phyloP scores from a whole-genome alignment of 1,139 yeast genomes.

The Geotrichum macrosporum region DNA sequence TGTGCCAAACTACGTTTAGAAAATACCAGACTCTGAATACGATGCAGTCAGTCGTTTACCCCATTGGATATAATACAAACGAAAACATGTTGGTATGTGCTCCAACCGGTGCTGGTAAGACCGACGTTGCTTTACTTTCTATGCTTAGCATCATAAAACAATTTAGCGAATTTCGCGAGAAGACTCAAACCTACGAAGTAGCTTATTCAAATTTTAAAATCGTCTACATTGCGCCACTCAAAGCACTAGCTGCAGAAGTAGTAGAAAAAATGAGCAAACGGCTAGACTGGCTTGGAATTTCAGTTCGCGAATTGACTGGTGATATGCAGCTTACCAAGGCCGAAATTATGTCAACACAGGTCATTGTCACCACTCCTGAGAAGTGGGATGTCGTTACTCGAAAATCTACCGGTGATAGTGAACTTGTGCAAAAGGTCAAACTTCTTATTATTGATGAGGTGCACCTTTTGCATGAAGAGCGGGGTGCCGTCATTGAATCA shows the following conservation, averaged over 20 bases:
- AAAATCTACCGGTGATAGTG: conserved; percentile 80
- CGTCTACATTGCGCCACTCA: conserved; percentile 91
- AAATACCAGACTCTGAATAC: conserved; percentile 74
- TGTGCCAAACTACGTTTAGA: conserved; percentile 81
- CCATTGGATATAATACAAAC: conserved; percentile 87
- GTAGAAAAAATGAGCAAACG: conserved; percentile 82
- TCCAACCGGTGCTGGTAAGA: conserved; percentile 99
- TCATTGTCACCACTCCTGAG: conserved; percentile 95
- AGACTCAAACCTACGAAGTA: conserved; percentile 54
- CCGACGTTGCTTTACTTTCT: conserved; percentile 89
- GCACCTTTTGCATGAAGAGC: conserved; percentile 91
- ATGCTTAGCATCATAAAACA: conserved; percentile 79
- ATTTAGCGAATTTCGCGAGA: conserved; percentile 46
- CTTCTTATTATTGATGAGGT: conserved; percentile 91
- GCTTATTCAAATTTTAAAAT: conserved; percentile 82
- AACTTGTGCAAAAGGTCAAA: conserved; percentile 78
- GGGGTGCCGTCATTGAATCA: conserved; percentile 97
- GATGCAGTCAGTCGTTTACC: conserved; percentile 88
- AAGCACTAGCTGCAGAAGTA: conserved; percentile 95
- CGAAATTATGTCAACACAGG: conserved; percentile 80
- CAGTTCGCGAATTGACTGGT: conserved; percentile 88
- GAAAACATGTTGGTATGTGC: conserved; percentile 98
- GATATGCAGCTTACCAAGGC: conserved; percentile 90
- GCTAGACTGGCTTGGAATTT: conserved; percentile 77
- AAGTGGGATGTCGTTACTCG: conserved; percentile 99